Evolutionary conservation across 139 green algal genomes (phyloP), one percentile per base, ranked within the genome.

Genomic region (Chlamydomonas eustigma): DNA sequence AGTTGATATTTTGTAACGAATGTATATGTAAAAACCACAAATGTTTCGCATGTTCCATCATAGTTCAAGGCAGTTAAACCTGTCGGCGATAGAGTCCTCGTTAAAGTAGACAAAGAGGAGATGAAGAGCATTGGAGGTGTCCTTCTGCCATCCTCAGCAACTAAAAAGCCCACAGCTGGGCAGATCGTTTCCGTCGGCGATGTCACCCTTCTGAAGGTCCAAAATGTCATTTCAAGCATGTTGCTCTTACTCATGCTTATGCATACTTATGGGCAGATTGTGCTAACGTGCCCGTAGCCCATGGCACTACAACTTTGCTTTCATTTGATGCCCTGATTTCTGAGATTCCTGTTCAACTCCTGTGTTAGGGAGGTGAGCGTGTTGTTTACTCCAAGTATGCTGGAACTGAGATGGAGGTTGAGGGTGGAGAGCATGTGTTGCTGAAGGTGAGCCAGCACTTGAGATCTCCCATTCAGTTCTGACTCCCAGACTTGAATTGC

Each of bases 371-470:
- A 5, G 93, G 93, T n/a, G 93, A 97, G 79, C 90, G 86, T 6
- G 92, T 98, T 30, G 87, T 98, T 31, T 98, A 98, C 86, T 93
- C 87, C 36, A 97, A 98, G 90, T 98, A 91, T 71, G 94, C 95
- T 12, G 95, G 95, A 71, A 98, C 94, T 32, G 91, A 98, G 77
- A 50, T 98, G 25, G 86, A 92, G 36, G 37, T 98, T n/a, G 65
- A 84, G 18, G 91, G 83, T 50, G 79, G 72, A 2, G 83, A 90
- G 44, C 86, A 94, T 66, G 85, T 98, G 33, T 78, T 98, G 63
- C 87, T 98, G 25, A 98, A 97, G 90, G 91, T 94, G 81, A 3
- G 81, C 8, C 24, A n/a, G 65, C 65, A n/a, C n/a, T n/a, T n/a
- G n/a, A n/a, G n/a, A n/a, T n/a, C n/a, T n/a, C n/a, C n/a, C n/a